phyloP scores from a whole-genome alignment of 2,329 filamentous ascomycete genomes.

The Tolypocladium sp. region DNA sequence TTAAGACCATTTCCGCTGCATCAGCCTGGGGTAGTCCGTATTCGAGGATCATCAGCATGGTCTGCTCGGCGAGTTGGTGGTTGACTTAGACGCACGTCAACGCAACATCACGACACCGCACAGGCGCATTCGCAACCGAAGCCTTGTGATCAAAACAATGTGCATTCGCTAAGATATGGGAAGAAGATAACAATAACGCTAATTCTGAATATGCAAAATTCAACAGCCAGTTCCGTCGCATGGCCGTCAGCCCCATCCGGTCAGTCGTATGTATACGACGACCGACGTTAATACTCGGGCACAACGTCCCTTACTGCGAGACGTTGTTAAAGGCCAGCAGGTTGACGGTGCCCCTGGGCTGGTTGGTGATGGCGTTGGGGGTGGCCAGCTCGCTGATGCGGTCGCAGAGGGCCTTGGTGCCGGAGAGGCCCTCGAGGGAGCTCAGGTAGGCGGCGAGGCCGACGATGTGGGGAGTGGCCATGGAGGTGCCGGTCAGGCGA shows the following conservation, averaged over 20 bases:
- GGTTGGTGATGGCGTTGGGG: constrained; percentile 15
- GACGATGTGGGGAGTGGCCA: constrained; percentile 30
- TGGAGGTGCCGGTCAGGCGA: constrained; percentile 28
- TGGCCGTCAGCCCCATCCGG: too few species aligned
- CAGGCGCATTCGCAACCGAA: too few species aligned
- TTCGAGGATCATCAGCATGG: too few species aligned
- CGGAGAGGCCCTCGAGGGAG: constrained; percentile 28
- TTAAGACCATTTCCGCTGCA: too few species aligned
- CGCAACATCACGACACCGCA: neutral
- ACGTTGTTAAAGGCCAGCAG: neutral
- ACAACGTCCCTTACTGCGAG: neutral
- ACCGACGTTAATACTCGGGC: neutral
- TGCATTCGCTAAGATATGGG: neutral
- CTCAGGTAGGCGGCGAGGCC: constrained; percentile 34
- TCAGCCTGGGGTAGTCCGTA: too few species aligned
- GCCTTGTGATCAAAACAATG: too few species aligned
- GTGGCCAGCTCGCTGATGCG: constrained; percentile 32
- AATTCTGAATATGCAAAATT: neutral
- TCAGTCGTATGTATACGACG: neutral
- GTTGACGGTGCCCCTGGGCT: neutral
- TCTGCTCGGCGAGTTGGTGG: too few species aligned
- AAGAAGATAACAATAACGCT: neutral
- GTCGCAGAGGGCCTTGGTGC: constrained; percentile 32
- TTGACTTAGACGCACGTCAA: neutral
- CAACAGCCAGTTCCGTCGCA: neutral